These are phyloP conservation scores for Fusarium sp. DNA, from an alignment of 2,329 filamentous ascomycete genomes.

Conservation along the genomic window DNA sequence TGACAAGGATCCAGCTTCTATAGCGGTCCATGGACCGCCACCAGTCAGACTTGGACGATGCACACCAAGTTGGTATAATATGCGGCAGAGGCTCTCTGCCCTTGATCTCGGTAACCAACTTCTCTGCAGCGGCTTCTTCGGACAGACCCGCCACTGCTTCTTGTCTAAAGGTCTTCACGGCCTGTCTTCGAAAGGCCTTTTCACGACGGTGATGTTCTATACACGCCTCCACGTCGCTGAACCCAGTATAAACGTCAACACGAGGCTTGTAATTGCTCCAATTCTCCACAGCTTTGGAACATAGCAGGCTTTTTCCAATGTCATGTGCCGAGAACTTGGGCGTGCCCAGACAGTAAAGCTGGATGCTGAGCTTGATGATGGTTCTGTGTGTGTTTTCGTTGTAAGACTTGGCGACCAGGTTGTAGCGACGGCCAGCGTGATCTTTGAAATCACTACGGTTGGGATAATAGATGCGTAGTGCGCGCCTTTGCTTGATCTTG, in stretches of 20 bases:
- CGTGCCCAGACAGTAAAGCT: slow-evolving; percentile 22
- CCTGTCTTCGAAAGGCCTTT: slow-evolving; percentile 14
- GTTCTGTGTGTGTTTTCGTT: not conserved
- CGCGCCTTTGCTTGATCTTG: not conserved
- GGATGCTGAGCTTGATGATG: slow-evolving; percentile 24
- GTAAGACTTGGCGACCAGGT: not conserved
- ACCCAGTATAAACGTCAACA: slow-evolving; percentile 19
- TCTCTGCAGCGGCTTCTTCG: slow-evolving; percentile 7
- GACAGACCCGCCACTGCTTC: slow-evolving; percentile 10
- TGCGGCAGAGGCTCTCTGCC: slow-evolving; percentile 30
- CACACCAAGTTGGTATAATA: slow-evolving; percentile 28
- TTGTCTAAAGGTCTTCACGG: slow-evolving; percentile 1
- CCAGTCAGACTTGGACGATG: slow-evolving; percentile 1
- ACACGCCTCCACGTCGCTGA: slow-evolving; percentile 21
- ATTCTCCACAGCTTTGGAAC: not conserved
- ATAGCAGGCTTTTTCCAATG: not conserved
- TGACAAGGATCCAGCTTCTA: slow-evolving; percentile 25
- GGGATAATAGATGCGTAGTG: not conserved
- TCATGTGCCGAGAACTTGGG: not conserved
- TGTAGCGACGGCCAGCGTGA: slow-evolving; percentile 10
- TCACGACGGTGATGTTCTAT: slow-evolving; percentile 25
- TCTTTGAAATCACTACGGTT: slow-evolving; percentile 49
- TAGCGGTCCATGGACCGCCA: not conserved
- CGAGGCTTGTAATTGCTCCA: slow-evolving; percentile 17
- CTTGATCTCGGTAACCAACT: slow-evolving; percentile 5